These are phyloP conservation scores for Arbutus unedo DNA, from an alignment of 148 eudicot genomes.

Conservation along the genomic window DNA sequence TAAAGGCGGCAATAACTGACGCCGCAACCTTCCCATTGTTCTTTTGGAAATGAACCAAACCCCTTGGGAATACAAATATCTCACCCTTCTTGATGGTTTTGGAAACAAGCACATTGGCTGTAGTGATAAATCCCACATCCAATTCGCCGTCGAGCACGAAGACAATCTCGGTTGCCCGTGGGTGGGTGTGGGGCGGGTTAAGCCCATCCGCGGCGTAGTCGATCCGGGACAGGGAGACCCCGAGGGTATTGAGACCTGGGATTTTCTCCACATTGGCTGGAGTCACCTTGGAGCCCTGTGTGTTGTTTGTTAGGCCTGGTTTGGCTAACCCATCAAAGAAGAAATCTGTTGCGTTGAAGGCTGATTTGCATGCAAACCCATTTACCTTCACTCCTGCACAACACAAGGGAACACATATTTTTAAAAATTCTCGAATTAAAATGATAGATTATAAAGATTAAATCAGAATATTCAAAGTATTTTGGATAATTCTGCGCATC, in stretches of 20 bases:
- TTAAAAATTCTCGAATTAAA: no score
- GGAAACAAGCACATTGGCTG: constrained; percentile 30
- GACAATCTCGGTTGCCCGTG: constrained; percentile 40
- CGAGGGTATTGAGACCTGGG: constrained; percentile 45
- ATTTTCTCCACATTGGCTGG: constrained; percentile 36
- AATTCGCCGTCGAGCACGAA: constrained; percentile 32
- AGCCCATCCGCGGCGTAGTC: constrained; percentile 41
- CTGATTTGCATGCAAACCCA: constrained; percentile 21
- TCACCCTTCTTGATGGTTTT: constrained; percentile 24
- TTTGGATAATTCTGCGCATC: no score
- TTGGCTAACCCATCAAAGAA: constrained; percentile 22
- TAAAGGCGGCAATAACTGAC: constrained; percentile 22
- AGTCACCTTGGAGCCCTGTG: constrained; percentile 31
- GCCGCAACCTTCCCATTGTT: constrained; percentile 18
- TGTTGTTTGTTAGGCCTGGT: constrained; percentile 29
- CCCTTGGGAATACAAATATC: constrained; percentile 22
- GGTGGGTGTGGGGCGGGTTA: constrained; percentile 47
- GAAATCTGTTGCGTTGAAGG: constrained; percentile 22
- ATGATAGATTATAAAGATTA: no score
- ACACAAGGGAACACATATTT: background rate
- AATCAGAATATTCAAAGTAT: no score
- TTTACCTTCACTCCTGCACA: constrained; percentile 21
- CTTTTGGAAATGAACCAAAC: constrained; percentile 30
- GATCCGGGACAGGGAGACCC: constrained; percentile 36
- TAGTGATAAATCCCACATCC: constrained; percentile 38